Evolutionary conservation across 2,329 filamentous ascomycete genomes (phyloP), one percentile per base, ranked within the genome.

Genomic region (Ceratocystis huliohia): DNA sequence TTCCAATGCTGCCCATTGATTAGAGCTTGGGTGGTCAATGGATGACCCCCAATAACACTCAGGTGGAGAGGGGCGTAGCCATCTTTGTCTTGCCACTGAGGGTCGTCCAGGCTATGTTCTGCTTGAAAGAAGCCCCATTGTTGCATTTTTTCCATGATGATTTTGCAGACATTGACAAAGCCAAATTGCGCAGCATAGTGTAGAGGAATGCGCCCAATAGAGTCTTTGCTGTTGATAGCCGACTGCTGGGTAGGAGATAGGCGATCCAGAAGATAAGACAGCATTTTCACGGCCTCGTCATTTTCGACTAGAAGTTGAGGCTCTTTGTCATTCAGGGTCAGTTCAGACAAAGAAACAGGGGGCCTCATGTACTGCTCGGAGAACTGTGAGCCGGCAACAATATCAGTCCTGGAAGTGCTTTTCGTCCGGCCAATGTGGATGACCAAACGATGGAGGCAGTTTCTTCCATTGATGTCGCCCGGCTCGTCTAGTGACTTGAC

Each of bases 141-240:
- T 73, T 93, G 89, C 86, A 99, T 92, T 72, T 88, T 87, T 69
- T 87, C 85, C 78, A 96, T 92, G 70, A 97, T 83, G 28, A 92
- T 81, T 73, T 96, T 83, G 73, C 91, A 96, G 8, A 96, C 87
- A n/a, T 91, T 84, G 2, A 94, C 89, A 71, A 96, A 91, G 1
- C 94, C 94, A 73, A 95, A 96, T 74, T 97, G 91, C 0, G 94
- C 93, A 2, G 91, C 91, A 73, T 96, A 96, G 74, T 97, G 93
- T 10, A 97, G 80, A 1, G 93, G 91, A 15, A 93, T 82, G 3
- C 93, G 88, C 2, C 91, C 92, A 68, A 93, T 88, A 0, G 85
- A 81, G 75, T 97, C 93, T 68, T 82, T 85, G 13, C 83, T 82
- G 63, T 82, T 78, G 10, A 97, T 78, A 0, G 88, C 87, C 13